phyloP scores from a whole-genome alignment of 140 eudicot genomes.

The Anethum foeniculum region DNA sequence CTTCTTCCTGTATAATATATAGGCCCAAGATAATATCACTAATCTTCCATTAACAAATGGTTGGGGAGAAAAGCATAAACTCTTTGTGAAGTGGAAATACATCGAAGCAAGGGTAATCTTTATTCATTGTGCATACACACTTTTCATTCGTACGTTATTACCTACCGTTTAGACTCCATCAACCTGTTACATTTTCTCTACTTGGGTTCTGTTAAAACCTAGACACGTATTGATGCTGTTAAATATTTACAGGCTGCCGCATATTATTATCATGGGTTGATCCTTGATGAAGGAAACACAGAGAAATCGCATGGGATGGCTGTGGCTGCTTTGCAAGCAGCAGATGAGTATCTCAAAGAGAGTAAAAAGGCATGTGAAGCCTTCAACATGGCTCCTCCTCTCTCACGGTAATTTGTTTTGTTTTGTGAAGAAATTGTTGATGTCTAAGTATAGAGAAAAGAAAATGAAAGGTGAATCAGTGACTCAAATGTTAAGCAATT shows the following conservation, averaged over 20 bases:
- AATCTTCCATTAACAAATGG: conserved; percentile 82
- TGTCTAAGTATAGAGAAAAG: background rate
- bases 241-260: conserved; percentile 68
- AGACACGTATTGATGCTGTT: background rate
- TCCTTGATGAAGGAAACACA: conserved; percentile 94
- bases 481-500: background rate
- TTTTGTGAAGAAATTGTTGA: background rate
- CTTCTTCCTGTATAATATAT: conserved; percentile 12
- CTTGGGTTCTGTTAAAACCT: background rate
- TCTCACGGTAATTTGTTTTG: conserved; percentile 51
- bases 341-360: conserved; percentile 92
- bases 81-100: conserved; percentile 86
- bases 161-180: too few relatives aligned
- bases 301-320: conserved; percentile 99
- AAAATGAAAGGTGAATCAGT: background rate
- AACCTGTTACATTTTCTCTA: background rate
- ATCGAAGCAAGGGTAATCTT: conserved; percentile 78
- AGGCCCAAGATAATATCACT: conserved; percentile 95
- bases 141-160: background rate
- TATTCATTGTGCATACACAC: too few relatives aligned
- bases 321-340: conserved; percentile 94
- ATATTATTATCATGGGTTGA: conserved; percentile 92
- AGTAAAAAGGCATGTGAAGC: conserved; percentile 82
- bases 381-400: conserved; percentile 66
- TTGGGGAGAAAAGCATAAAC: conserved; percentile 94